These are phyloP conservation scores for Pyrenula massariospora DNA, from an alignment of 495 filamentous ascomycete genomes.

Conservation along the genomic window DNA sequence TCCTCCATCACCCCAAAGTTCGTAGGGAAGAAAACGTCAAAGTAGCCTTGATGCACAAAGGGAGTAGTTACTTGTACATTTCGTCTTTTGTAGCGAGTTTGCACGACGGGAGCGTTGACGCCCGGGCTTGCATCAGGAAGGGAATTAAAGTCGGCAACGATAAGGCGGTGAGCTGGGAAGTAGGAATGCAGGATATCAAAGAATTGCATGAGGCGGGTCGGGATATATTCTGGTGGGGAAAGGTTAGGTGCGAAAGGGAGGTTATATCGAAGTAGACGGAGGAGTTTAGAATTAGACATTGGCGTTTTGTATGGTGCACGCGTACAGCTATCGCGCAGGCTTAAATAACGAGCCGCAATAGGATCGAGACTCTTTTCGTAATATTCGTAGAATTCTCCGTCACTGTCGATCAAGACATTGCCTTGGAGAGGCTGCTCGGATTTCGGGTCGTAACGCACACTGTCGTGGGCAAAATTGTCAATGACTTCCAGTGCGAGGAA, in stretches of 20 bases:
- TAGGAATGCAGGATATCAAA: conserved; percentile 76
- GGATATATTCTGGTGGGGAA: conserved; percentile 79
- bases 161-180: conserved; percentile 78
- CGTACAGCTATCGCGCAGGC: conserved; percentile 59
- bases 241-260: conserved; percentile 62
- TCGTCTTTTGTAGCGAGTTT: conserved; percentile 76
- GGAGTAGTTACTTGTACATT: conserved; percentile 86
- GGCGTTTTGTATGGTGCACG: conserved; percentile 40
- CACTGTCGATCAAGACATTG: conserved; percentile 67
- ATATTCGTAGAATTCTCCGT: conserved; percentile 92
- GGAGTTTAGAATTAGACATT: conserved; percentile 35
- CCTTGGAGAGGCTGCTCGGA: conserved; percentile 76
- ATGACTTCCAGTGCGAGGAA: conserved; percentile 98
- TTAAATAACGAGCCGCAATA: conserved; percentile 68
- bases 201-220: conserved; percentile 89
- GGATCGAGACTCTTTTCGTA: conserved; percentile 73
- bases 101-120: conserved; percentile 85
- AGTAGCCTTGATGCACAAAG: conserved; percentile 93
- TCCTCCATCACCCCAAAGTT: conserved; percentile 81
- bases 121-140: conserved; percentile 74
- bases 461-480: conserved; percentile 96
- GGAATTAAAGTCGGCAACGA: conserved; percentile 83
- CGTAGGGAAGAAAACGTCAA: conserved; percentile 97
- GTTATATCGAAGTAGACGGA: conserved; percentile 44
- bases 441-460: conserved; percentile 69